A percentile compares a stretch with the other conserved stretches of the same genome.
These are phyloP conservation scores for Colletotrichum sp. DNA, from an alignment of 2,329 filamentous ascomycete species.

Conservation along the genomic window DNA sequence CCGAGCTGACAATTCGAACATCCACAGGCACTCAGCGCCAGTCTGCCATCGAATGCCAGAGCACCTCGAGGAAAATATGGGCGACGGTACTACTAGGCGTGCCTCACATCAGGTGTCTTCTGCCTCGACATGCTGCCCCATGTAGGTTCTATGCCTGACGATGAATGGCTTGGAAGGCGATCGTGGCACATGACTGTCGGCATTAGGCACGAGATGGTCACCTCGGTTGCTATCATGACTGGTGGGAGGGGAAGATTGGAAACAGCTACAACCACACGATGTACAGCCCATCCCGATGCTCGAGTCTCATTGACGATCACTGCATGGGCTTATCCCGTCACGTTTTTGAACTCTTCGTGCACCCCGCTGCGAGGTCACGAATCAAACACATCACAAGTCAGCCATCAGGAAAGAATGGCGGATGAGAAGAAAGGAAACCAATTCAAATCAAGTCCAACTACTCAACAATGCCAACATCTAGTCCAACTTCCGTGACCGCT, in stretches of 20 bases:
- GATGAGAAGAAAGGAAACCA: background rate
- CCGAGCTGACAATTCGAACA: background rate
- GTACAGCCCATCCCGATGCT: rapidly evolving
- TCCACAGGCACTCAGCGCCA: background rate
- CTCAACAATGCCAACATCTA: background rate
- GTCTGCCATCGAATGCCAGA: background rate
- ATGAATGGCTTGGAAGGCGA: background rate
- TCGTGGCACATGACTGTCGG: background rate
- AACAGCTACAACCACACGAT: background rate
- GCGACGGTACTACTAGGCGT: background rate
- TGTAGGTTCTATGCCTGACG: background rate
- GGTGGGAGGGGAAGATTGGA: background rate
- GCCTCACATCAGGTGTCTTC: background rate
- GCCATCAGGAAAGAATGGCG: background rate
- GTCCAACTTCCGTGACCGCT: background rate
- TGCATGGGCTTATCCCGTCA: background rate
- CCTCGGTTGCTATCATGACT: background rate
- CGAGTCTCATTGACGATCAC: background rate
- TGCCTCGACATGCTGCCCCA: background rate
- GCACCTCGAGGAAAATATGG: background rate
- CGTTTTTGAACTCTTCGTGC: background rate
- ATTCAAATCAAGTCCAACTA: background rate
- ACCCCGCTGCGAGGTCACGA: rapidly evolving
- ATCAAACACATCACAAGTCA: background rate
- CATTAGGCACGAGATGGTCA: background rate